Evolutionary conservation across 495 filamentous ascomycete species (phyloP), one percentile per base, ranked within the genome.

Genomic region (Talaromyces liani): DNA sequence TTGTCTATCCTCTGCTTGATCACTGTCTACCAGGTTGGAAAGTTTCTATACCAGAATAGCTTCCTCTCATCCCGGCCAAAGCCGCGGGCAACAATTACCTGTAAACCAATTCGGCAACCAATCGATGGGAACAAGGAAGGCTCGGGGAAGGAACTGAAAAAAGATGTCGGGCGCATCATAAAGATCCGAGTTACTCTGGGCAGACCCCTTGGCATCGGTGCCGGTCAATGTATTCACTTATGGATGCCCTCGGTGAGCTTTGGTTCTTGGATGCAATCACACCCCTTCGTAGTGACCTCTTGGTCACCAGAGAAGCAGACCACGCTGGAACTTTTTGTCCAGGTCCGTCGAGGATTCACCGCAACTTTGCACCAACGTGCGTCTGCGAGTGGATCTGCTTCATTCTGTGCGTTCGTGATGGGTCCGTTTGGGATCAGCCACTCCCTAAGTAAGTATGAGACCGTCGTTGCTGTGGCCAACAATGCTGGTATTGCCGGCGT

Each of bases 241-340:
- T 73, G 58, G 71, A 67, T 71, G 33, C 69, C 67, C 10, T 27
- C 59, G 53, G 60, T 65, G 12, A 68, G 64, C 63, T 60, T 72
- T 29, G 62, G 49, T 47, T 70, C 67, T 39, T 71, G 63, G 56
- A 57, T 67, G 33, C 63, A 76, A 57, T 71, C 51, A 24, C 65
- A 76, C 68, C 72, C 65, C n/a, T 75, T 76, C 58, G 65, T 75
- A 49, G 69, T 76, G 2, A 69, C 63, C 53, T 75, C 68, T 57
- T 73, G 65, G 71, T 68, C 65, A 24, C 54, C 60, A 24, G 67
- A 69, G 47, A 63, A 66, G 53, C 60, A 71, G 62, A 62, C 24
- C 18, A 58, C 60, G 6, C 56, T 73, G 8, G 65, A 73, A 10
- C 58, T 73, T 3, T 65, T 73, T 53, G 60, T 67, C 34, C 45